These are phyloP conservation scores for Astrocystis sublimbata DNA, from an alignment of 495 filamentous ascomycete genomes.

Conservation along the genomic window DNA sequence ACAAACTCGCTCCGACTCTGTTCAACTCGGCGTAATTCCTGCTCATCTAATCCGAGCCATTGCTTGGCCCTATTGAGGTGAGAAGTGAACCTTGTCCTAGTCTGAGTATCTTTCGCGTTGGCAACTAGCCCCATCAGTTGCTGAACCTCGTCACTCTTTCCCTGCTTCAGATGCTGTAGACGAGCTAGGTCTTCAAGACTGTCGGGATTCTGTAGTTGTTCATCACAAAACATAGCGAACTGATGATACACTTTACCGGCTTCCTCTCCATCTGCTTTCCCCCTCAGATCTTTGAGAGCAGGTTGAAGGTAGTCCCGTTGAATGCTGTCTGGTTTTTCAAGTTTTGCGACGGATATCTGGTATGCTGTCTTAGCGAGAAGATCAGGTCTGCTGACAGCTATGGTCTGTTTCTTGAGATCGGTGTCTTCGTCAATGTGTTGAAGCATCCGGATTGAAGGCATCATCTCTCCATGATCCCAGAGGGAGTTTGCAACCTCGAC, in stretches of 20 bases:
- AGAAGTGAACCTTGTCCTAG: slow-evolving; percentile 38
- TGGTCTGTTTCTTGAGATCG: slow-evolving; percentile 67
- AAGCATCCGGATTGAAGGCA: slow-evolving; percentile 87
- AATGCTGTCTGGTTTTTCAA: slow-evolving; percentile 90
- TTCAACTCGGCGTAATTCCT: slow-evolving; percentile 77
- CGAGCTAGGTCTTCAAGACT: slow-evolving; percentile 82
- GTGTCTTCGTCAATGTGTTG: slow-evolving; percentile 65
- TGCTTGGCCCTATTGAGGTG: slow-evolving; percentile 66
- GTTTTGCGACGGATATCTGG: slow-evolving; percentile 85
- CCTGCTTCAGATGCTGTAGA: slow-evolving; percentile 73
- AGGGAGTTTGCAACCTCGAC: slow-evolving; percentile 85
- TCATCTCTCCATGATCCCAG: slow-evolving; percentile 92
- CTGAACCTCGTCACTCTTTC: slow-evolving; percentile 74
- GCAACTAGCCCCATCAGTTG: slow-evolving; percentile 61
- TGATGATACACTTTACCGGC: slow-evolving; percentile 90
- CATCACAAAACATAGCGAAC: slow-evolving; percentile 93
- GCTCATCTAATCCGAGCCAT: slow-evolving; percentile 87
- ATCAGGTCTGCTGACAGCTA: slow-evolving; percentile 73
- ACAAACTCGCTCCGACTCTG: slow-evolving; percentile 77
- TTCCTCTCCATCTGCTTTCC: slow-evolving; percentile 65
- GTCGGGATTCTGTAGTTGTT: slow-evolving; percentile 82
- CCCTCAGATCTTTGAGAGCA: slow-evolving; percentile 77
- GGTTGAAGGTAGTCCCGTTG: slow-evolving; percentile 79
- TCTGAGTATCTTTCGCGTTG: slow-evolving; percentile 39
- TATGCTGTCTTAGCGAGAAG: slow-evolving; percentile 84